These are phyloP conservation scores for Backusella tarrabulga DNA, from an alignment of 192 early-diverging fungal genomes.

Conservation along the genomic window DNA sequence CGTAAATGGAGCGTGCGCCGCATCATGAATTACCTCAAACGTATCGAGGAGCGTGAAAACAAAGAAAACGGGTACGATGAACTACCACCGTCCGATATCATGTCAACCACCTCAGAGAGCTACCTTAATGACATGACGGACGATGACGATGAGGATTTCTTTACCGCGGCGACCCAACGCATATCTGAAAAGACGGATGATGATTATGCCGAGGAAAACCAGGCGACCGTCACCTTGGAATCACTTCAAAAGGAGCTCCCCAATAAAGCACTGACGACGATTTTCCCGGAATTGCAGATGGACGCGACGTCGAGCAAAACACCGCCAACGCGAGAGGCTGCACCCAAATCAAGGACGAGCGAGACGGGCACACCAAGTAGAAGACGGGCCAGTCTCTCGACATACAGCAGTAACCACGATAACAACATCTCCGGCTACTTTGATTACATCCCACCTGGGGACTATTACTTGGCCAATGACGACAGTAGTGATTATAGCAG, in stretches of 20 bases:
- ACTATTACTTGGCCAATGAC: neutral
- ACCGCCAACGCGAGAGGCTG: neutral
- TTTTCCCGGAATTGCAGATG: neutral
- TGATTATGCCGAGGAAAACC: constrained; percentile 18
- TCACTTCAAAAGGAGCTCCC: constrained; percentile 1
- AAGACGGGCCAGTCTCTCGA: neutral
- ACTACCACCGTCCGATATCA: neutral
- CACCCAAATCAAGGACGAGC: no score
- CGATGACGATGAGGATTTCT: neutral
- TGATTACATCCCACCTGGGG: neutral
- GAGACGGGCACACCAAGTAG: neutral
- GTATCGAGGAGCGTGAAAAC: constrained; percentile 17
- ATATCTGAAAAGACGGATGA: neutral
- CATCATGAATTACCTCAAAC: constrained; percentile 33
- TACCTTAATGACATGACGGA: neutral
- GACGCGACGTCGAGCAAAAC: neutral
- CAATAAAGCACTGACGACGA: neutral
- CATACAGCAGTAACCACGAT: neutral
- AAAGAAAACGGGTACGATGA: neutral
- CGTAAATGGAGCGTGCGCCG: constrained; percentile 35
- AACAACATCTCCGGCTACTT: neutral
- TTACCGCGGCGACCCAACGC: no score
- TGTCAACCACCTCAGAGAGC: neutral
- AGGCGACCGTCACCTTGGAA: constrained; percentile 15
- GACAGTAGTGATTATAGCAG: neutral